Percentiles rank a stretch among this genome's conserved stretches.
Evolutionary conservation across 148 eudicot genomes (phyloP).

Genomic region (Cornus controversa): DNA sequence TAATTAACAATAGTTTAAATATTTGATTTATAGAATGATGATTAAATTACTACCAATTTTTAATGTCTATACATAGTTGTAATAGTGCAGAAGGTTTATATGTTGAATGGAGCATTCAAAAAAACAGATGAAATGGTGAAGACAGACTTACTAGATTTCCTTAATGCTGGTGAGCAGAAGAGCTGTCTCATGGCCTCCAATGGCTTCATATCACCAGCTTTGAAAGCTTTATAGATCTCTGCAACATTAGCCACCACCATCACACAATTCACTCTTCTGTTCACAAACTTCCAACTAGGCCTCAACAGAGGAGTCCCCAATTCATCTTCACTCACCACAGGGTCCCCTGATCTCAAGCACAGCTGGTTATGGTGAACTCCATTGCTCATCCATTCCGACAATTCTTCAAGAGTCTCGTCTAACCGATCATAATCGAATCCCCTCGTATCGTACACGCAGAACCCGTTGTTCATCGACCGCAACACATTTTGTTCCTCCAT

Average conservation of each 20-base stretch:
- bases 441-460: slow-evolving; percentile 54
- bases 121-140: too few species aligned
- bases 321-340: neutral
- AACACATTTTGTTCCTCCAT: slow-evolving; percentile 57
- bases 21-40: too few species aligned
- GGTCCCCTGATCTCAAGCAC: slow-evolving; percentile 29
- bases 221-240: slow-evolving; percentile 30
- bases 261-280: slow-evolving; percentile 43
- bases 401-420: slow-evolving; percentile 17
- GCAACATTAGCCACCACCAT: slow-evolving; percentile 52
- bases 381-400: slow-evolving; percentile 36
- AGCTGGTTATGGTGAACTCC: slow-evolving; percentile 48
- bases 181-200: slow-evolving; percentile 40
- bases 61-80: neutral
- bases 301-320: neutral
- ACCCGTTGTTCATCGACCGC: slow-evolving; percentile 47
- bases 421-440: slow-evolving; percentile 37
- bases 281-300: slow-evolving; percentile 26
- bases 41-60: neutral
- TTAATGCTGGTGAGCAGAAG: slow-evolving; percentile 29
- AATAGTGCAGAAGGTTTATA: neutral
- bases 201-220: slow-evolving; percentile 34
- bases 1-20: too few species aligned
- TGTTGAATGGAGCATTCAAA: too few species aligned
- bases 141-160: slow-evolving; percentile 47